These are phyloP conservation scores for Thecaphora thlaspeos DNA, from an alignment of 1,284 basidiomycete genomes.

Conservation along the genomic window DNA sequence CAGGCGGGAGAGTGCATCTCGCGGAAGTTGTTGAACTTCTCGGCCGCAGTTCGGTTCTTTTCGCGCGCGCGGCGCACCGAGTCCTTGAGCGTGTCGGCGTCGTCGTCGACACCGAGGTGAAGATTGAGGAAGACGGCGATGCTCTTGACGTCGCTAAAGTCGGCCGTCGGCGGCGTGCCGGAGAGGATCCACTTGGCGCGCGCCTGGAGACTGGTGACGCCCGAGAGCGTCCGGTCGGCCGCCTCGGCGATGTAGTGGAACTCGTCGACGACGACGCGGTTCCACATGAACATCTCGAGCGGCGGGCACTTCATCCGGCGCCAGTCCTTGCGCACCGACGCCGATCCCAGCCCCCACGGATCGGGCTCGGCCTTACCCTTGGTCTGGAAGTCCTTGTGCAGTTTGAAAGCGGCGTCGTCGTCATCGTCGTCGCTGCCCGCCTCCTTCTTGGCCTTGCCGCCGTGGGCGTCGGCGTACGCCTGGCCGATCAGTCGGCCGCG, in stretches of 20 bases:
- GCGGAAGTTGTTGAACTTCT: conserved; percentile 92
- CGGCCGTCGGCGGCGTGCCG: conserved; percentile 87
- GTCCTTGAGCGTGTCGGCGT: conserved; percentile 70
- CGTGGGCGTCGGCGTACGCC: conserved; percentile 30
- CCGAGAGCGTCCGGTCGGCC: conserved; percentile 70
- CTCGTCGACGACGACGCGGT: conserved; percentile 86
- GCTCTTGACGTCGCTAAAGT: conserved; percentile 85
- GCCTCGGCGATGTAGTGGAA: conserved; percentile 78
- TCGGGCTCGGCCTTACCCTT: conserved; percentile 25
- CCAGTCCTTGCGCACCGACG: conserved; percentile 71
- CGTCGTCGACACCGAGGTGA: conserved; percentile 66
- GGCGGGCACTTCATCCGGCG: conserved; percentile 76
- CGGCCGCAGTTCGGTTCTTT: conserved; percentile 81
- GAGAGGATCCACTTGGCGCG: conserved; percentile 91
- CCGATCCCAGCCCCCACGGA: conserved; percentile 70
- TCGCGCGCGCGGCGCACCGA: conserved; percentile 68
- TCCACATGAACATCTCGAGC: conserved; percentile 74
- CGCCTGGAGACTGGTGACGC: conserved; percentile 75
- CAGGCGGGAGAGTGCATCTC: conserved; percentile 88
- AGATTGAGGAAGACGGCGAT: conserved; percentile 50
- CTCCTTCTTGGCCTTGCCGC: conserved; percentile 62
- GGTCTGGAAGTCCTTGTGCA: conserved; percentile 54
- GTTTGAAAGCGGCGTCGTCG: background rate
- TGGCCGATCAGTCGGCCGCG: conserved; percentile 35
- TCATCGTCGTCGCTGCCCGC: conserved; percentile 5